Evolutionary conservation across 106 monocot species (phyloP).

Genomic region (Allium fistulosum): DNA sequence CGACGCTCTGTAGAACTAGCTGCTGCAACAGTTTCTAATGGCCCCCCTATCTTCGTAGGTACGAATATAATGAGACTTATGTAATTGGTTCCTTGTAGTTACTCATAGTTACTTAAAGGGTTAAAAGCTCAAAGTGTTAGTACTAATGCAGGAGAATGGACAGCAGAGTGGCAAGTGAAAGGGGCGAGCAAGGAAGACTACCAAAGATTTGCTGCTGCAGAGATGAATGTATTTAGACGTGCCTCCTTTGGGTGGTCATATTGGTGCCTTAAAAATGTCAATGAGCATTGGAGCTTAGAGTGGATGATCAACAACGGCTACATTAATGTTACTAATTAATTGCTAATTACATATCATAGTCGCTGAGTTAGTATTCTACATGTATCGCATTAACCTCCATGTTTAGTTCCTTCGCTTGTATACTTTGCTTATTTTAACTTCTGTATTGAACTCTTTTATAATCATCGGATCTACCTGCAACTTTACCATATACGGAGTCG

Average conservation of each 20-base stretch:
- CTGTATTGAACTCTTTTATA: too few relatives aligned
- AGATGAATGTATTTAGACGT: constrained; percentile 45
- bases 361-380: too few relatives aligned
- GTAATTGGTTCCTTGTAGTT: too few relatives aligned
- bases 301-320: constrained; percentile 89
- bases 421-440: too few relatives aligned
- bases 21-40: constrained; percentile 25
- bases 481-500: too few relatives aligned
- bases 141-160: constrained; percentile 58
- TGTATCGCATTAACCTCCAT: too few relatives aligned
- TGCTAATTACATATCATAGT: too few relatives aligned
- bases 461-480: too few relatives aligned
- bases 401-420: too few relatives aligned
- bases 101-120: too few relatives aligned
- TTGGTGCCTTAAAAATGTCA: constrained; percentile 45
- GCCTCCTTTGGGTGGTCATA: constrained; percentile 84
- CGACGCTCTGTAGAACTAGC: constrained; percentile 27
- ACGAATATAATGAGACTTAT: background rate
- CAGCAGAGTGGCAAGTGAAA: constrained; percentile 50
- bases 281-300: constrained; percentile 60
- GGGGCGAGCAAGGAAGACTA: constrained; percentile 40
- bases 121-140: too few relatives aligned
- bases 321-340: constrained; percentile 18
- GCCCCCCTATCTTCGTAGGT: constrained; percentile 69
- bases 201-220: constrained; percentile 37